Evolutionary conservation across 441 rosid species (phyloP).

Genomic region (Flueggea neowawraea): DNA sequence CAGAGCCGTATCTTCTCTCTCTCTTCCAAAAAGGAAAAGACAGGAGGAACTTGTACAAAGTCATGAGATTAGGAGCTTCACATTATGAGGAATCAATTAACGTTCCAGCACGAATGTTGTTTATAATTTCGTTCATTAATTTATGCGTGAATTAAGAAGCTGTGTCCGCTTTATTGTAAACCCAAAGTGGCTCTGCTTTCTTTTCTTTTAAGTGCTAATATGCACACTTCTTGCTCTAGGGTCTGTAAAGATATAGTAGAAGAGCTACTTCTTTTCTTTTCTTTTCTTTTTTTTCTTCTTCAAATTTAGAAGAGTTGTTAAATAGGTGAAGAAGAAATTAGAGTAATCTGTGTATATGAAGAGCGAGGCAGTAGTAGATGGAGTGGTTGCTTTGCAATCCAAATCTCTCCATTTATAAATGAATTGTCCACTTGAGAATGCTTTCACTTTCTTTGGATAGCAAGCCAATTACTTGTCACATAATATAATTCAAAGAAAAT

Average conservation of each 20-base stretch:
- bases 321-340: background rate
- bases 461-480: no score
- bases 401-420: slow-evolving; percentile 1
- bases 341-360: background rate
- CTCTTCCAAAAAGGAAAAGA: slow-evolving; percentile 49
- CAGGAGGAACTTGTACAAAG: slow-evolving; percentile 21
- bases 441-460: background rate
- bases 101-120: no score
- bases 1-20: slow-evolving; percentile 47
- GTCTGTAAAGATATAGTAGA: background rate
- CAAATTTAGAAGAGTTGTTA: background rate
- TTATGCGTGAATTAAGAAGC: no score
- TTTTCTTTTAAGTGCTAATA: no score
- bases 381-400: slow-evolving; percentile 11
- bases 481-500: no score
- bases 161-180: no score
- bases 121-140: no score
- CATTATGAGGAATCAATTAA: slow-evolving; percentile 3
- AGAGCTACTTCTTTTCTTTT: background rate
- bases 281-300: no score
- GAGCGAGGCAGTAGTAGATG: slow-evolving; percentile 1
- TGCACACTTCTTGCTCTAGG: no score
- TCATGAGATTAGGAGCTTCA: slow-evolving; percentile 20
- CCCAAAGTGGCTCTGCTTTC: background rate
- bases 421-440: background rate